Evolutionary conservation across 140 eudicot species (phyloP).

Genomic region (Anethum foeniculum): DNA sequence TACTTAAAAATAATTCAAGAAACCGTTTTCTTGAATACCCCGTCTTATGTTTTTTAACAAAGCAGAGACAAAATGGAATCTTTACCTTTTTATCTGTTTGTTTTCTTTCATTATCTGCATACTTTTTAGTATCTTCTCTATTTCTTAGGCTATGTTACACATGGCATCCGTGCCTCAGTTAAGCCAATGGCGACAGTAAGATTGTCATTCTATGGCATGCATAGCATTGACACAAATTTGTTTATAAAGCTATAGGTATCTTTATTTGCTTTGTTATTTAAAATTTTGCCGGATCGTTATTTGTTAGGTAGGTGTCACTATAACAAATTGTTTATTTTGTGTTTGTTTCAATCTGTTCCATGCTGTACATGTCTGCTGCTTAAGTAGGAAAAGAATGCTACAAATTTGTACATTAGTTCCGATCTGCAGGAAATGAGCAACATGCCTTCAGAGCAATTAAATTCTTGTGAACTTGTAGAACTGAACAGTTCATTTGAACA

Average conservation of each 20-base stretch:
- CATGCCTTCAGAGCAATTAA: conserved; percentile 4
- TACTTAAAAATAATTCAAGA: too few relatives aligned
- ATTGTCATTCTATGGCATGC: neutral
- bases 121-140: too few relatives aligned
- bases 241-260: neutral
- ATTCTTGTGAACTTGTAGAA: conserved; percentile 1
- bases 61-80: neutral
- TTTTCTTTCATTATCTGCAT: neutral
- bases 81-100: neutral
- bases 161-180: too few relatives aligned
- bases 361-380: neutral
- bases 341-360: neutral
- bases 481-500: conserved; percentile 9
- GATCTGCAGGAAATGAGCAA: neutral
- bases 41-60: neutral
- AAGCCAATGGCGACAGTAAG: neutral
- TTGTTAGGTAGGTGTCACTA: neutral
- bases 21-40: too few relatives aligned
- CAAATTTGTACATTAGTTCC: neutral
- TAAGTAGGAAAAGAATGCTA: neutral
- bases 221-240: neutral
- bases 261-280: neutral
- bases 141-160: too few relatives aligned
- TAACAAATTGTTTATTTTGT: neutral
- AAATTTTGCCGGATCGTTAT: neutral